Evolutionary conservation across 441 rosid species (phyloP).

Genomic region (Codiaeum variegatum): DNA sequence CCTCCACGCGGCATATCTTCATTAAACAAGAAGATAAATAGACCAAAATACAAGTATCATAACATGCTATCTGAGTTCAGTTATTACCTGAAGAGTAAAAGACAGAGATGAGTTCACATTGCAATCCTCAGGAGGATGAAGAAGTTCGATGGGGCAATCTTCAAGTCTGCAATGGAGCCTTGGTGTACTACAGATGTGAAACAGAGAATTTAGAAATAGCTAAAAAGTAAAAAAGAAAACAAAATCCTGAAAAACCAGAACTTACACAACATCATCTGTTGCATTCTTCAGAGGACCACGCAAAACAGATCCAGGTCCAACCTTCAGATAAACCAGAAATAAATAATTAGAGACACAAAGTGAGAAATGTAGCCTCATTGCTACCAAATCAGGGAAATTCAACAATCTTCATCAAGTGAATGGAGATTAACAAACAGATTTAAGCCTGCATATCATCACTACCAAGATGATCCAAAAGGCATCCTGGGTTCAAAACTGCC

Average conservation of each 20-base stretch:
- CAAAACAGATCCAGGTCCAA: constrained; percentile 87
- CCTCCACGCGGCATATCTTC: constrained; percentile 98
- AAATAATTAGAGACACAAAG: constrained; percentile 1
- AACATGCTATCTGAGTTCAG: constrained; percentile 22
- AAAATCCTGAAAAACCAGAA: constrained; percentile 25
- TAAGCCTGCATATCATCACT: neutral
- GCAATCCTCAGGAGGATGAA: constrained; percentile 99
- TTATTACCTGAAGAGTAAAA: constrained; percentile 93
- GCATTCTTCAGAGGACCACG: constrained; percentile 91
- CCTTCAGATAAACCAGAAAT: constrained; percentile 44
- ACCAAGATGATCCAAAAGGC: neutral
- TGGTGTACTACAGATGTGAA: constrained; percentile 57
- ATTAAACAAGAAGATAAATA: constrained; percentile 26
- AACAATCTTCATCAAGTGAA: neutral
- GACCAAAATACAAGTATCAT: constrained; percentile 18
- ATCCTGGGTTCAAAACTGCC: neutral
- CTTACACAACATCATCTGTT: constrained; percentile 81
- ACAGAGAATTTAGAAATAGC: constrained; percentile 17
- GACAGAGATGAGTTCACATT: constrained; percentile 93
- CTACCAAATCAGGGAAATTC: neutral
- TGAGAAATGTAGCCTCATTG: constrained; percentile 5
- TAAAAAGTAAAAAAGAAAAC: constrained; percentile 13
- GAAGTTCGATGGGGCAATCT: constrained; percentile 84
- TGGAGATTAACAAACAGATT: constrained; percentile 6
- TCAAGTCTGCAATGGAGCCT: constrained; percentile 73